A percentile compares a stretch with the other conserved stretches of the same genome.
Conservation (phyloP, 1,139 yeast genomes). For the Scheffersomyces illinoinensis region DNA sequence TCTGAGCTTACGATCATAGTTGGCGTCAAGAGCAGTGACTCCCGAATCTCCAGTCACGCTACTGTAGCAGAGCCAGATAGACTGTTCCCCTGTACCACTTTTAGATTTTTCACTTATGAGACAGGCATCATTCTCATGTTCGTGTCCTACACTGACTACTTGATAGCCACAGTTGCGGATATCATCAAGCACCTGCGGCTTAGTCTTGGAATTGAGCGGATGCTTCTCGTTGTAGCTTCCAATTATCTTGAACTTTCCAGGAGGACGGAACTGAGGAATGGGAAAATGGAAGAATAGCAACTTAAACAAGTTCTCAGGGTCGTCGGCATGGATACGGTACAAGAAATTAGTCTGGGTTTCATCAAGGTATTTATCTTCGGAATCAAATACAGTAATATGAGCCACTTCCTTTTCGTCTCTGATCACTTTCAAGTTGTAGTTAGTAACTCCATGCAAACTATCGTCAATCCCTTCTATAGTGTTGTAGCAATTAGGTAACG, state of each 20-base stretch:
- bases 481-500: constrained; percentile 43
- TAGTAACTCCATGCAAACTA: constrained; percentile 37
- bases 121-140: constrained; percentile 59
- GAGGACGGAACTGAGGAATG: constrained; percentile 52
- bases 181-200: constrained; percentile 36
- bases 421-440: constrained; percentile 31
- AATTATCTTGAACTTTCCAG: constrained; percentile 46
- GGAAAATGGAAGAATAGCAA: constrained; percentile 53
- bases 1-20: constrained; percentile 35
- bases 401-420: constrained; percentile 20
- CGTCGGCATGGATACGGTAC: constrained; percentile 12
- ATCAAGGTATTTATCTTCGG: constrained; percentile 28
- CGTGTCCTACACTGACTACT: constrained; percentile 55
- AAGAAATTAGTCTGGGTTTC: constrained; percentile 30
- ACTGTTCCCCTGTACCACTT: constrained; percentile 10
- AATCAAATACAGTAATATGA: constrained; percentile 35
- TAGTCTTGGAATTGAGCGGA: constrained; percentile 34
- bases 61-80: constrained; percentile 44
- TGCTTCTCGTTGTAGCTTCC: constrained; percentile 52
- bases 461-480: constrained; percentile 12
- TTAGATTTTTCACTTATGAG: constrained; percentile 18
- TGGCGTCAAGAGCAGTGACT: constrained; percentile 22
- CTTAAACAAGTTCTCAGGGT: constrained; percentile 22
- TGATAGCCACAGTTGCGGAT: constrained; percentile 38
- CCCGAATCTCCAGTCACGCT: constrained; percentile 44